A percentile compares a stretch with the other conserved stretches of the same genome.
phyloP scores from a whole-genome alignment of 2,329 filamentous ascomycete genomes.

The Magnaporthales sp. region DNA sequence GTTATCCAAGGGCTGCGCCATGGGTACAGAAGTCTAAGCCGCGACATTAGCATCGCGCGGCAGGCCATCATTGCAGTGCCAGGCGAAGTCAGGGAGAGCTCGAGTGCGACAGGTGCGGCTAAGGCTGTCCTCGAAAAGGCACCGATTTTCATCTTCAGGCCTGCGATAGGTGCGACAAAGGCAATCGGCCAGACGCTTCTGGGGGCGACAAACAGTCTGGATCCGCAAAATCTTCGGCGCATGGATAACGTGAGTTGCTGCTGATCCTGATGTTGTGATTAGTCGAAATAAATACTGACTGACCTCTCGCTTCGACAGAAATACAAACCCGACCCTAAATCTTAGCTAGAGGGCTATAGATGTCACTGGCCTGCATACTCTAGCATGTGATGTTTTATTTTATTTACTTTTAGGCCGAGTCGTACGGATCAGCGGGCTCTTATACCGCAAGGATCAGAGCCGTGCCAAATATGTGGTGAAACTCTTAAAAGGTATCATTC shows the following conservation, averaged over 20 bases:
- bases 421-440: not conserved
- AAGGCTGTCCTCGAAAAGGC: constrained; percentile 70
- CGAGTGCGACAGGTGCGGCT: constrained; percentile 71
- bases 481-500: not conserved
- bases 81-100: constrained; percentile 80
- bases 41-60: constrained; percentile 76
- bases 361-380: not conserved
- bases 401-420: not conserved
- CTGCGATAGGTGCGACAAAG: constrained; percentile 83
- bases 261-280: constrained; percentile 44
- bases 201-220: constrained; percentile 85
- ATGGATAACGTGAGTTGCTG: constrained; percentile 76
- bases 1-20: constrained; percentile 79
- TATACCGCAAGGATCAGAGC: not conserved
- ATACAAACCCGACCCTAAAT: not conserved
- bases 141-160: constrained; percentile 87
- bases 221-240: constrained; percentile 70
- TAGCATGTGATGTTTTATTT: not conserved
- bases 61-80: constrained; percentile 95
- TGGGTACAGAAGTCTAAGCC: constrained; percentile 72
- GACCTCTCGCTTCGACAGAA: not conserved
- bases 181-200: constrained; percentile 82
- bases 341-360: not conserved
- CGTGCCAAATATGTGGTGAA: too few relatives aligned
- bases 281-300: not conserved